Evolutionary conservation across 257 asterid genomes (phyloP).

Genomic region (Jacaranda mimosifolia): DNA sequence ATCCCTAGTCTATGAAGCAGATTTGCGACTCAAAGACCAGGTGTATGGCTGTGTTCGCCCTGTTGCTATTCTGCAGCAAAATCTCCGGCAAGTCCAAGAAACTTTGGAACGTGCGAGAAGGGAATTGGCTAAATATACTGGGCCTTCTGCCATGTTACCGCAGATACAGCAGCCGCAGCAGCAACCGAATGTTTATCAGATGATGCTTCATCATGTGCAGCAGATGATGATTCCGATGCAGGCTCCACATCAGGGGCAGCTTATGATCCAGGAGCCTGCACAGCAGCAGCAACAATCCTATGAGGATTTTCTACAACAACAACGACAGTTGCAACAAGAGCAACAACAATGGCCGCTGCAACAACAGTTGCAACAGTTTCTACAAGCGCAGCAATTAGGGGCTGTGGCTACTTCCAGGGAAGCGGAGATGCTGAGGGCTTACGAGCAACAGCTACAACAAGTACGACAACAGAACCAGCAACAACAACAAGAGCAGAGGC

Average conservation of each 20-base stretch:
- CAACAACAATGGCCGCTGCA: conserved; percentile 49
- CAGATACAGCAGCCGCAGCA: conserved; percentile 45
- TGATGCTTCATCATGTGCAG: conserved; percentile 53
- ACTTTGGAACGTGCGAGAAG: conserved; percentile 53
- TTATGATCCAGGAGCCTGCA: conserved; percentile 47
- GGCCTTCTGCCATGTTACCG: conserved; percentile 54
- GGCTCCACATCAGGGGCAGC: conserved; percentile 38
- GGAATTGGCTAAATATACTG: conserved; percentile 57
- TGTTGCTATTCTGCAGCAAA: conserved; percentile 54
- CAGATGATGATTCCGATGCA: conserved; percentile 45
- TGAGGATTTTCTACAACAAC: background rate
- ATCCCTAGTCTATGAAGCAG: conserved; percentile 67
- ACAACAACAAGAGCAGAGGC: too few relatives aligned
- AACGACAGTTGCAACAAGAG: background rate
- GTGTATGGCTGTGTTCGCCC: conserved; percentile 69
- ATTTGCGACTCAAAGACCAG: conserved; percentile 56
- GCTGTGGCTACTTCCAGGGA: conserved; percentile 43
- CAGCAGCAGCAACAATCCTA: conserved; percentile 42
- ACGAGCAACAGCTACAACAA: background rate
- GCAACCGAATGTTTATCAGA: conserved; percentile 34
- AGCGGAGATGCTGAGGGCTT: conserved; percentile 47
- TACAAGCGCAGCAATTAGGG: conserved; percentile 32
- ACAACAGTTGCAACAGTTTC: conserved; percentile 38
- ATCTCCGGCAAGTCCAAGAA: conserved; percentile 42
- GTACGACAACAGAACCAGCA: too few relatives aligned